Evolutionary conservation across 2,329 filamentous ascomycete genomes (phyloP).

Genomic region (Colletotrichum kahawae): DNA sequence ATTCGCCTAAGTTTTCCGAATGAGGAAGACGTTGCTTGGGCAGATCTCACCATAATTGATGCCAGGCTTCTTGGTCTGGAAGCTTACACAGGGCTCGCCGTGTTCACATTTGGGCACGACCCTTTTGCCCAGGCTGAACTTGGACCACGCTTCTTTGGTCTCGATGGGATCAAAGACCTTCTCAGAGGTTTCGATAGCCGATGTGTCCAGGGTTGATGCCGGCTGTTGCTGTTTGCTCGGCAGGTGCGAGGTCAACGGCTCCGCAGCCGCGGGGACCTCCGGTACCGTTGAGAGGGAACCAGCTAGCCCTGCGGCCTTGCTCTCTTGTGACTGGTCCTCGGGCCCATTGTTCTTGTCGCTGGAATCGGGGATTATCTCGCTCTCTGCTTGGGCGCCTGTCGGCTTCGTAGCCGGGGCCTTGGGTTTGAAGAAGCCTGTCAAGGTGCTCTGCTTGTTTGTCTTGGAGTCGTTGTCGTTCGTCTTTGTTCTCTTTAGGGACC

Average conservation of each 20-base stretch:
- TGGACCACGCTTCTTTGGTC: slow-evolving; percentile 84
- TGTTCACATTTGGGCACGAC: slow-evolving; percentile 84
- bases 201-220: not conserved
- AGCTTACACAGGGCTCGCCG: slow-evolving; percentile 81
- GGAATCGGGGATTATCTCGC: not conserved
- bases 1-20: not conserved
- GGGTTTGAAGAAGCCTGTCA: slow-evolving; percentile 82
- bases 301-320: not conserved
- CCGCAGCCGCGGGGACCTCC: not conserved
- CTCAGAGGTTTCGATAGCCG: slow-evolving; percentile 28
- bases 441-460: slow-evolving; percentile 55
- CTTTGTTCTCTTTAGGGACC: slow-evolving; percentile 40
- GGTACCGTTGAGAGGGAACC: not conserved
- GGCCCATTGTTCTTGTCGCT: not conserved
- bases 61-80: slow-evolving; percentile 88
- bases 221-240: not conserved
- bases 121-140: slow-evolving; percentile 74
- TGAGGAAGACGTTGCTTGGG: not conserved
- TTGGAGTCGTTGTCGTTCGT: slow-evolving; percentile 27
- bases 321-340: not conserved
- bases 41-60: slow-evolving; percentile 70
- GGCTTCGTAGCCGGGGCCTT: slow-evolving; percentile 36
- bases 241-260: not conserved
- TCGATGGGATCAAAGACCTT: slow-evolving; percentile 70
- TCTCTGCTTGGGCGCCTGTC: not conserved